Conservation (phyloP, 768 basidiomycete genomes). For the Lactarius sanguifluus region DNA sequence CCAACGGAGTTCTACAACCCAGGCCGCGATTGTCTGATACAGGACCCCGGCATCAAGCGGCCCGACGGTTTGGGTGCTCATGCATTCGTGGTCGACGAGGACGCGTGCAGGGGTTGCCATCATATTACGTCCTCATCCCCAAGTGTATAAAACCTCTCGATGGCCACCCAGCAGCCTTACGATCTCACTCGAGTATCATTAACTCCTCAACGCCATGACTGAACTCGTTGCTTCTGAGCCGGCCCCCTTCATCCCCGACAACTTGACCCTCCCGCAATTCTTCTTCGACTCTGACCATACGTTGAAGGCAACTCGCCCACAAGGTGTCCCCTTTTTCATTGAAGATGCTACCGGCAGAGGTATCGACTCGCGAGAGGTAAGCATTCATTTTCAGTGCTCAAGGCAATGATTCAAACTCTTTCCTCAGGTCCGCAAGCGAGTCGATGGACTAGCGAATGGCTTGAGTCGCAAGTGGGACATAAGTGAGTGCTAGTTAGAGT, state of each 20-base stretch:
- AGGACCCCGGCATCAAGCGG: background rate
- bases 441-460: conserved; percentile 21
- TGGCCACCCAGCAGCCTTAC: background rate
- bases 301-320: conserved; percentile 46
- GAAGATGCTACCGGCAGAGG: conserved; percentile 53
- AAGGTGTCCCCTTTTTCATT: conserved; percentile 54
- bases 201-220: conserved; percentile 25
- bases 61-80: background rate
- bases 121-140: conserved; percentile 4
- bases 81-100: background rate
- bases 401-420: background rate
- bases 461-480: conserved; percentile 23
- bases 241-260: conserved; percentile 53
- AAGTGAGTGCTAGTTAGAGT: conserved; percentile 15
- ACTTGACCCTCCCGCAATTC: conserved; percentile 67
- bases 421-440: conserved; percentile 15
- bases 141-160: conserved; percentile 10
- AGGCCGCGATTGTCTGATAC: background rate
- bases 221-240: conserved; percentile 32
- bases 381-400: background rate
- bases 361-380: conserved; percentile 50
- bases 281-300: conserved; percentile 49
- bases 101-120: conserved; percentile 3
- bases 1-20: conserved; percentile 4
- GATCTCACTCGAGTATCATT: conserved; percentile 11